phyloP scores from a whole-genome alignment of 116 monocot species.

The Thalassia testudinum region DNA sequence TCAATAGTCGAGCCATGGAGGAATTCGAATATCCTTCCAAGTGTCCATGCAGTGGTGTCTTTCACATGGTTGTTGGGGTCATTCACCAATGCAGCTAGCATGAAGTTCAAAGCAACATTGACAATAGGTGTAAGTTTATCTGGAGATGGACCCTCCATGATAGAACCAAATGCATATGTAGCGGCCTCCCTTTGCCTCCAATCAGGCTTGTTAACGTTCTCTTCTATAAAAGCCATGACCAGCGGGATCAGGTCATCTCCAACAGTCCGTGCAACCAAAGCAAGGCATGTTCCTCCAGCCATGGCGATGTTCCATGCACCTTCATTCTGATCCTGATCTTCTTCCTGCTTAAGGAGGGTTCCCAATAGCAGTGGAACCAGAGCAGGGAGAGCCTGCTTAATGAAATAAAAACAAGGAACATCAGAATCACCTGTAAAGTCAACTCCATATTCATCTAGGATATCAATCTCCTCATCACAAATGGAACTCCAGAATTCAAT shows the following conservation, averaged over 20 bases:
- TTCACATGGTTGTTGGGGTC: too few species aligned
- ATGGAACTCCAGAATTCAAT: conserved; percentile 38
- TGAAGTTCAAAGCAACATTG: too few species aligned
- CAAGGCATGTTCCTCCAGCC: conserved; percentile 43
- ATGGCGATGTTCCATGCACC: conserved; percentile 42
- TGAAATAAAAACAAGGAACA: conserved; percentile 29
- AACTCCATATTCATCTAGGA: conserved; percentile 30
- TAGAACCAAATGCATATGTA: conserved; percentile 51
- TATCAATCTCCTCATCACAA: conserved; percentile 38
- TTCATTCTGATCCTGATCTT: conserved; percentile 35
- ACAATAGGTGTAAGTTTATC: too few species aligned
- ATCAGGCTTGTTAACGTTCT: conserved; percentile 20
- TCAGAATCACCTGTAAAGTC: conserved; percentile 35
- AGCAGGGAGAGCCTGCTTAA: too few species aligned
- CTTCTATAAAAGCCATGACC: conserved; percentile 36
- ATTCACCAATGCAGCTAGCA: too few species aligned
- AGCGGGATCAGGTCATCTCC: conserved; percentile 31
- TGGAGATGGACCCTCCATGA: too few species aligned
- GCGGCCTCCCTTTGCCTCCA: conserved; percentile 46
- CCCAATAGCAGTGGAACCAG: conserved; percentile 29
- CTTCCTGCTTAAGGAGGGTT: conserved; percentile 37
- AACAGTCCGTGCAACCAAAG: conserved; percentile 27
- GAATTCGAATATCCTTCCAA: conserved; percentile 33
- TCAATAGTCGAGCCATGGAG: conserved; percentile 17
- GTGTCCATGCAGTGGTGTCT: too few species aligned